Base-by-base conservation (phyloP, 805 yeast genomes). In the Teunomyces funiuensis region DNA sequence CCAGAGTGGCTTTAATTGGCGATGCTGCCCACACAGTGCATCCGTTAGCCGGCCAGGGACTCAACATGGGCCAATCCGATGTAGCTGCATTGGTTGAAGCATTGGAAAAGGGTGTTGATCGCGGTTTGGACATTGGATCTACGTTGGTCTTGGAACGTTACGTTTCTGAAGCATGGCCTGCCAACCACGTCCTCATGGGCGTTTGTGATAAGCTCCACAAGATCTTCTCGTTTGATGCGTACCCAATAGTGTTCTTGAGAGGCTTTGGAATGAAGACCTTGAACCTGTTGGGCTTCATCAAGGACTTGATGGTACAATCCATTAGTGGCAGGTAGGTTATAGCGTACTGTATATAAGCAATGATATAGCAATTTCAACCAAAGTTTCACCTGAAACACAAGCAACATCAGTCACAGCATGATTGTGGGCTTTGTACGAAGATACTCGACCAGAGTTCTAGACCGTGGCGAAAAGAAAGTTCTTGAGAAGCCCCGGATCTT, bases 11-110 rank as follows among this genome's bases (percentile, higher is more conserved):
- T 0, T 67, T 93, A n/a, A 86, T 91, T 7, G 99, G 99, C 18
- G 99, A 93, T 64, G 98, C 99, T 1, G 98, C 98, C 0, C 99
- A 93, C 54, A 85, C 97, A 0, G 88, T 96, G 1, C 98, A 93
- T 60, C 99, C 99, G 2, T 72, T 93, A 45, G 97, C 97, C 3
- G 99, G 99, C 7, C 99, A 93, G 65, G 99, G 99, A 18, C 75
- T 93, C 42, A 93, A 93, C 62, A 89, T 91, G 96, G 99, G 99
- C 15, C 97, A 90, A 61, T 83, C 85, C 19, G 99, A 93, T 59
- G 97, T 88, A 2, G 81, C 82, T 43, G 69, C 82, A 2, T 70
- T 93, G 22, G 80, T 83, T 1, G 66, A 58, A 2, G 86, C 91
- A 0, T 55, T 93, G 19, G 95, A 87, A 49, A 68, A 47, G 7